Conservation (phyloP, 495 filamentous ascomycete species). For the Penicillium malachiteum region DNA sequence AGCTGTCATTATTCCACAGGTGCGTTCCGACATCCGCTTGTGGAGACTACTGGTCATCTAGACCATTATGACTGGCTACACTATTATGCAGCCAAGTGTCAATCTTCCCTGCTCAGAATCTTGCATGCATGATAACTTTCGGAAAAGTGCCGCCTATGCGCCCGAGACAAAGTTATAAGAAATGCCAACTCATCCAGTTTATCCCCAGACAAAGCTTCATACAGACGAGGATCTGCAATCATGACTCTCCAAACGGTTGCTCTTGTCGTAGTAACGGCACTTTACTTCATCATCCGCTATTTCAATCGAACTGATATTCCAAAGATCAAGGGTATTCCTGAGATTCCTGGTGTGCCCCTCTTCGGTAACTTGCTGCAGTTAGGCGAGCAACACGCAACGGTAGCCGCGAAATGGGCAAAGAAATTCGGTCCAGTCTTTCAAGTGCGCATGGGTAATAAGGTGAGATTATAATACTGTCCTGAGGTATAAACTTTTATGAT, state of each 20-base stretch:
- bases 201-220: background rate
- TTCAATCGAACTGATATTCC: slow-evolving; percentile 58
- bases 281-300: slow-evolving; percentile 54
- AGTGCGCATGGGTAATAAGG: slow-evolving; percentile 63
- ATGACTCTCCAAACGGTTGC: slow-evolving; percentile 48
- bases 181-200: background rate
- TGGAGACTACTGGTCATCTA: background rate
- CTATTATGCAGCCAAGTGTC: background rate
- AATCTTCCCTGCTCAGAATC: slow-evolving; percentile 1
- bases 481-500: background rate
- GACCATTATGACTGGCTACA: slow-evolving; percentile 3
- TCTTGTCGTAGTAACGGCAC: slow-evolving; percentile 39
- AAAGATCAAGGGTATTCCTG: slow-evolving; percentile 63
- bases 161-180: background rate
- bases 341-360: slow-evolving; percentile 61
- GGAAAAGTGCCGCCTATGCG: slow-evolving; percentile 13
- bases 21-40: background rate
- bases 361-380: slow-evolving; percentile 64
- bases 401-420: slow-evolving; percentile 54
- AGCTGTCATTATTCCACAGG: slow-evolving; percentile 4
- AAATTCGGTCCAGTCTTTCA: slow-evolving; percentile 69
- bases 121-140: background rate
- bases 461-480: slow-evolving; percentile 17
- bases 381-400: slow-evolving; percentile 54
- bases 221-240: background rate